Evolutionary conservation across 192 early-diverging fungal genomes (phyloP).

Genomic region (Podila minutissima): DNA sequence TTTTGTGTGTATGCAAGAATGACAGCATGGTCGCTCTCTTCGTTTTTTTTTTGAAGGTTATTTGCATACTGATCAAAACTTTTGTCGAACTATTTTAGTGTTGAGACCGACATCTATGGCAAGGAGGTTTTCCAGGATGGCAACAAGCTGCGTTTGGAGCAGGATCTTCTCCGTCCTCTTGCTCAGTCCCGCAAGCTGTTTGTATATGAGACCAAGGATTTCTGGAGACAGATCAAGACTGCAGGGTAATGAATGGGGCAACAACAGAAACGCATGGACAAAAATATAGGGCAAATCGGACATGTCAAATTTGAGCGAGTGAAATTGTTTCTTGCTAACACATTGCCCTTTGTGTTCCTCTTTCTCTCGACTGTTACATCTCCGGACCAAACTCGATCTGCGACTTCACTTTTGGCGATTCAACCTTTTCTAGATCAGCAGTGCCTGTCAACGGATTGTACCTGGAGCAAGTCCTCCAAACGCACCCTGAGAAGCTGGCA

Average conservation of each 20-base stretch:
- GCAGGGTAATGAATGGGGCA: conserved; percentile 62
- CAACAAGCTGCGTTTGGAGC: conserved; percentile 87
- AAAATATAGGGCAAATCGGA: neutral
- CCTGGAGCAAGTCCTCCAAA: conserved; percentile 81
- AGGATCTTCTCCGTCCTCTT: conserved; percentile 90
- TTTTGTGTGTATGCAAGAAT: conserved; percentile 26
- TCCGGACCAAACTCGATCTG: neutral
- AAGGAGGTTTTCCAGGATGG: conserved; percentile 54
- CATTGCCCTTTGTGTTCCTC: neutral
- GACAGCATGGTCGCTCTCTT: no score
- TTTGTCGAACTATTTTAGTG: conserved; percentile 45
- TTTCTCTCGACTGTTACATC: no score
- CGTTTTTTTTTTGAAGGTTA: no score
- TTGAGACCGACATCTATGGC: conserved; percentile 48
- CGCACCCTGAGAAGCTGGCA: conserved; percentile 71
- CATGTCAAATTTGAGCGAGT: no score
- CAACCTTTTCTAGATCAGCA: conserved; percentile 70
- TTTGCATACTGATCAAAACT: neutral
- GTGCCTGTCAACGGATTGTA: conserved; percentile 95
- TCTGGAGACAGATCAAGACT: conserved; percentile 99
- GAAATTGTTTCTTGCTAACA: neutral
- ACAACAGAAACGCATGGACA: neutral
- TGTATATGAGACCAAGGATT: conserved; percentile 85
- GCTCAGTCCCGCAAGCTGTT: conserved; percentile 87
- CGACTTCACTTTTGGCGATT: neutral